Evolutionary conservation across 805 yeast species (phyloP), one percentile per base, ranked within the genome.

Genomic region (Tetrapisispora fleetii): DNA sequence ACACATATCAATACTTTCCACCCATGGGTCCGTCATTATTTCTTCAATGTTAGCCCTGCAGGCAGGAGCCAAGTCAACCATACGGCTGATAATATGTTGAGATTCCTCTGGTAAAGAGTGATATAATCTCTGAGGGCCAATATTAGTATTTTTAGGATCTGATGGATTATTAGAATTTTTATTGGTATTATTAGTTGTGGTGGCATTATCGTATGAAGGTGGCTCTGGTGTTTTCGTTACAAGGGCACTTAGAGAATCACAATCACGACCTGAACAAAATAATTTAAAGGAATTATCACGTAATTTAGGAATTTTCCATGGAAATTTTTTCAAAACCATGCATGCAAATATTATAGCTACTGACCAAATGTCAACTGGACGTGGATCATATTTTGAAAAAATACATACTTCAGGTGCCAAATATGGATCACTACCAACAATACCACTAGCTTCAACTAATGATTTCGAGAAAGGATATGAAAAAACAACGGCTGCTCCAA

Each of bases 341-440:
- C 95, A 87, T 58, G 91, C 83, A 66, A 83, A 85, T 40, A 87
- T 84, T 51, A 87, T 86, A 8, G 95, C 95, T 36, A 79, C 80
- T 7, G 95, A 84, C 96, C 96, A 87, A 38, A 88, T 78, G 67
- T 87, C 96, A 8, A 87, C 93, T 1, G 95, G 95, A 52, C 93
- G 74, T 14, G 95, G 95, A 62, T 85, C 91, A 58, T 87, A 87
- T 50, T 81, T 80, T 55, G 77, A 73, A 62, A 84, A 82, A 8
- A 85, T 83, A 50, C 87, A 77, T 3, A 85, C 95, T 62, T 88
- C 96, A 0, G 96, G 96, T 1, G 95, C 93, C 63, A 88, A 69
- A 63, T 83, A 83, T 24, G 96, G 88, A 67, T 85, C 93, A 9
- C 87, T 80, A 1, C 93, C 93, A 37, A 85, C 93, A 46, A 85